Conservation (phyloP, 352 stramenopile species). For the Phytophthora niederhauseri region DNA sequence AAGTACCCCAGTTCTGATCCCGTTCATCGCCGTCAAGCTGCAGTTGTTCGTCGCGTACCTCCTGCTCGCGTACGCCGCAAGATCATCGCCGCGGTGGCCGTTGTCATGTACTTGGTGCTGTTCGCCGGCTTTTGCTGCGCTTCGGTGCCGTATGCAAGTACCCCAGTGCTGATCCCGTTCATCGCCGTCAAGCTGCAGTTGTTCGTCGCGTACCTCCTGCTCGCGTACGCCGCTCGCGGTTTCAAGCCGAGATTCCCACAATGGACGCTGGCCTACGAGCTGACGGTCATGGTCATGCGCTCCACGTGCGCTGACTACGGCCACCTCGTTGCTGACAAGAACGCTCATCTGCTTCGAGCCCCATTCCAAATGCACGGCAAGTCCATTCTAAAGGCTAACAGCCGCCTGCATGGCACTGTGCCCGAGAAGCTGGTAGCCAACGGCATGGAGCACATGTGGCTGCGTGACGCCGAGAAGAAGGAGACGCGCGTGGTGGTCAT, state of each 20-base stretch:
- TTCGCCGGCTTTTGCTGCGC: constrained; percentile 15
- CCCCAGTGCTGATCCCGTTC: constrained; percentile 6
- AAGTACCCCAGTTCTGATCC: neutral
- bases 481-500: constrained; percentile 17
- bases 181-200: constrained; percentile 21
- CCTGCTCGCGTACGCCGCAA: constrained; percentile 7
- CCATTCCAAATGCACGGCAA: constrained; percentile 11
- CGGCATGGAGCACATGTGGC: constrained; percentile 21
- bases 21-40: constrained; percentile 21
- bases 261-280: constrained; percentile 20
- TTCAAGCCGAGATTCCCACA: constrained; percentile 24
- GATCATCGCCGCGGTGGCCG: neutral
- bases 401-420: constrained; percentile 11
- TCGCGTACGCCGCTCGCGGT: constrained; percentile 12
- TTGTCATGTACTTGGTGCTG: neutral
- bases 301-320: constrained; percentile 11
- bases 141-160: constrained; percentile 1
- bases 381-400: constrained; percentile 6
- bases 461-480: constrained; percentile 12
- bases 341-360: constrained; percentile 8
- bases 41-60: constrained; percentile 7
- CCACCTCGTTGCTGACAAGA: constrained; percentile 10
- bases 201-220: constrained; percentile 2
- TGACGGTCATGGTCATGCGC: constrained; percentile 15
- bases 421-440: constrained; percentile 17